These are phyloP conservation scores for Takashimella tepidaria DNA, from an alignment of 1,284 basidiomycete species.

Conservation along the genomic window DNA sequence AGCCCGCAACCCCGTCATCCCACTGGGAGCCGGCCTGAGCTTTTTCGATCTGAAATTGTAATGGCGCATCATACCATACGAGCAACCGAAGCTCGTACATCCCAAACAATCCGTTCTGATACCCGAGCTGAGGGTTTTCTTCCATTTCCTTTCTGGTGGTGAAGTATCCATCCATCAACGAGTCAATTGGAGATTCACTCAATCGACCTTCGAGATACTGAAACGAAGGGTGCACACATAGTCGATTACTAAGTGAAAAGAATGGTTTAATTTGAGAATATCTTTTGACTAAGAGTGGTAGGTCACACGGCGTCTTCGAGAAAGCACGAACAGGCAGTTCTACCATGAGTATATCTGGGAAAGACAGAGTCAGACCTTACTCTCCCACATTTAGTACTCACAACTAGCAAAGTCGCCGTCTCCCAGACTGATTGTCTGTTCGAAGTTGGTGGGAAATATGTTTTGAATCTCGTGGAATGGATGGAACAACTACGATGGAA, in stretches of 20 bases:
- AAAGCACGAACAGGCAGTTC: background rate
- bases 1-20: background rate
- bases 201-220: background rate
- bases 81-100: constrained; percentile 20
- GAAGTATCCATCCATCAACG: background rate
- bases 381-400: constrained; percentile 5
- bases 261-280: constrained; percentile 22
- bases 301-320: background rate
- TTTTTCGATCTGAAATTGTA: background rate
- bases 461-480: background rate
- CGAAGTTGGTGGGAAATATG: background rate
- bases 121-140: background rate
- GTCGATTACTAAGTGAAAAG: constrained; percentile 4
- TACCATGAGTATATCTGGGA: background rate
- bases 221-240: background rate
- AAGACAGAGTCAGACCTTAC: background rate
- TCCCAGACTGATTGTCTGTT: constrained; percentile 12
- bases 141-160: background rate
- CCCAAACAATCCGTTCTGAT: constrained; percentile 7
- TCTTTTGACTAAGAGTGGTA: background rate
- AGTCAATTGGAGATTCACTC: background rate
- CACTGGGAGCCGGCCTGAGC: background rate
- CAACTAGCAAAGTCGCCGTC: constrained; percentile 29
- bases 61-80: constrained; percentile 26
- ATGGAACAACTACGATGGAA: background rate